phyloP scores from a whole-genome alignment of 257 asterid species.

The Nicotiana tomentosiformis region DNA sequence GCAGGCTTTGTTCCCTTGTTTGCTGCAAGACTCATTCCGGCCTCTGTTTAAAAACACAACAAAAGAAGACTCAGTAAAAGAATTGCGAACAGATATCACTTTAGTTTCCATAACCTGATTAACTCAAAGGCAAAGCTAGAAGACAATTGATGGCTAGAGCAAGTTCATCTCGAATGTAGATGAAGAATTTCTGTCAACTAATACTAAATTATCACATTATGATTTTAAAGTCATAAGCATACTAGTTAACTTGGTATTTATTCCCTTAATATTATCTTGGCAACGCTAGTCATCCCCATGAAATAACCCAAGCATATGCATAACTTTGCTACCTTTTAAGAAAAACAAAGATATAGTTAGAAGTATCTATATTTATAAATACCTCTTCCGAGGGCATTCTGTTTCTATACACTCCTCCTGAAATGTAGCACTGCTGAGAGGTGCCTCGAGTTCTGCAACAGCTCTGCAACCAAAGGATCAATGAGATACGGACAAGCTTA shows the following conservation, averaged over 20 bases:
- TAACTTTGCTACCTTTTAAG: background rate
- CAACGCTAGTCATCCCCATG: background rate
- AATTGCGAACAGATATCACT: background rate
- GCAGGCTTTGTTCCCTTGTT: conserved; percentile 67
- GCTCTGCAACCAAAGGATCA: conserved; percentile 32
- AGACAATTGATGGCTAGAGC: background rate
- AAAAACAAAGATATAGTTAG: background rate
- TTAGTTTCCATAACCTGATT: background rate
- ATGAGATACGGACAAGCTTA: background rate
- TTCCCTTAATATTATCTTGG: background rate
- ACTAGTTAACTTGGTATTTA: background rate
- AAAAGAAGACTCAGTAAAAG: background rate
- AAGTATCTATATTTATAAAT: background rate
- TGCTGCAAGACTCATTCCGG: conserved; percentile 49
- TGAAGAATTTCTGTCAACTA: background rate
- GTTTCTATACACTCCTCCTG: conserved; percentile 47
- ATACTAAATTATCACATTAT: background rate
- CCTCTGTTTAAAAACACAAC: conserved; percentile 37
- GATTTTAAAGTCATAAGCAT: background rate
- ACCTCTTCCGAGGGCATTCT: conserved; percentile 75
- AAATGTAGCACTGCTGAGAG: conserved; percentile 38
- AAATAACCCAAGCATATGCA: background rate
- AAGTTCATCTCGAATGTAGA: background rate
- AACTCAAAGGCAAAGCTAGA: background rate
- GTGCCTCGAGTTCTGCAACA: conserved; percentile 36